Base-by-base conservation (phyloP, 225 moss, liverwort and hornwort genomes). In the Thuidium tamariscinum region DNA sequence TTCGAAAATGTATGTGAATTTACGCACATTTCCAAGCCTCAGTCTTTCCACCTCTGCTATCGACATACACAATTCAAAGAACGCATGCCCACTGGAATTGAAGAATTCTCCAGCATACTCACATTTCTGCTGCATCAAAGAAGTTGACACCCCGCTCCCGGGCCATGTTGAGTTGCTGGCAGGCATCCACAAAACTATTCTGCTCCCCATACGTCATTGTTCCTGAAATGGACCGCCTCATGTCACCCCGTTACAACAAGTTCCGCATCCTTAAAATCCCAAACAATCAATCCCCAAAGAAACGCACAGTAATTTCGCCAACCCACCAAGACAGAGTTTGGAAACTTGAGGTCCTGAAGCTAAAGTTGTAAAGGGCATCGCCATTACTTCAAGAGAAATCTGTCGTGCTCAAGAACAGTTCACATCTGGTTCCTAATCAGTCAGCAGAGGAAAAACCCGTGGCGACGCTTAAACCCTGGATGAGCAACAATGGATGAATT, bases 171-270 rank as follows among this genome's bases (percentile, higher is more conserved):
- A 98, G 94, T 88, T 93, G 94, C 86, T 91, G 86, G 84, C 91
- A 93, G 42, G 94, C 94, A 85, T 95, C 95, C 82, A 88, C 88
- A 63, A 91, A 97, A 23, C 90, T 86, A 36, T 92, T 95, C 83
- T 95, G 94, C 88, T 95, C 96, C 85, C 97, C 94, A 74, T 88
- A 95, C 79, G 95, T 94, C 97, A 95, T 95, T 18, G 94, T 95
- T 89, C 96, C 96, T 96, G 89, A 82, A 90, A 60, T 44, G 19
- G 11, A 41, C 82, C 60, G 48, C 39, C 23, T 39, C 48, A 86
- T n/a, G 15, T 46, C 70, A 82, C 52, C 26, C 52, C 26, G 68
- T 71, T 7, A 85, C 37, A 68, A 49, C 66, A 89, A 81, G 56
- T 26, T 37, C 41, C 49, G 30, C 66, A 74, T 63, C 20, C 30